These are phyloP conservation scores for Solanum hybrid DNA, from an alignment of 305 asterid genomes.

Conservation along the genomic window DNA sequence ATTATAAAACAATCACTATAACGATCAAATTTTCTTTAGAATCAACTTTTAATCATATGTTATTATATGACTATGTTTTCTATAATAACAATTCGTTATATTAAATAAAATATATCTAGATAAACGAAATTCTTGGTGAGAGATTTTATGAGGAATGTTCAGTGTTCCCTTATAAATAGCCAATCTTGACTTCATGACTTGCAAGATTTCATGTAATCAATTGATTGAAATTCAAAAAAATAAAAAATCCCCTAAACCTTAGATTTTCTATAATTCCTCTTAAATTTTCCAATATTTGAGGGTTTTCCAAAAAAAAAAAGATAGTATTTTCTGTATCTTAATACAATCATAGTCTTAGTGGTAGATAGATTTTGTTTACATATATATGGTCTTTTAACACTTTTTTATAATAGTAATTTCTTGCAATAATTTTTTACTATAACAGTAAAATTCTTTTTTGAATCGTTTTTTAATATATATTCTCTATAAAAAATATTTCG, in stretches of 20 bases:
- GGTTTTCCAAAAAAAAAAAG: not conserved
- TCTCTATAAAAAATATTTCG: no score
- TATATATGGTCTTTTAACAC: not conserved
- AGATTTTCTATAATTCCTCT: slow-evolving; percentile 17
- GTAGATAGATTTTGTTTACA: slow-evolving; percentile 21
- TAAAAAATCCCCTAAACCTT: not conserved
- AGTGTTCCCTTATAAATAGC: not conserved
- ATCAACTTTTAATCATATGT: not conserved
- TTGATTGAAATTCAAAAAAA: slow-evolving; percentile 21
- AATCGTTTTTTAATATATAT: no score
- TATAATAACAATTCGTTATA: not conserved
- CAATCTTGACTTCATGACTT: slow-evolving; percentile 19
- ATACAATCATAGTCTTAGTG: slow-evolving; percentile 23
- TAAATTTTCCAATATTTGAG: not conserved
- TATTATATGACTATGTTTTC: not conserved
- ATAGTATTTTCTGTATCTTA: slow-evolving; percentile 20
- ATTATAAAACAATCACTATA: not conserved
- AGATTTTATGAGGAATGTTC: not conserved
- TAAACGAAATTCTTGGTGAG: no score
- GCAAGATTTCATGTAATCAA: slow-evolving; percentile 33
- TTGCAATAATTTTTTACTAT: no score
- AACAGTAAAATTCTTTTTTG: no score
- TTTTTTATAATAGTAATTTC: no score
- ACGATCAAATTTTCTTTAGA: not conserved
- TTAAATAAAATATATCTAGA: not conserved